Evolutionary conservation across 2,329 filamentous ascomycete genomes (phyloP), one percentile per base, ranked within the genome.

Genomic region (Purpureocillium takamizusanense): DNA sequence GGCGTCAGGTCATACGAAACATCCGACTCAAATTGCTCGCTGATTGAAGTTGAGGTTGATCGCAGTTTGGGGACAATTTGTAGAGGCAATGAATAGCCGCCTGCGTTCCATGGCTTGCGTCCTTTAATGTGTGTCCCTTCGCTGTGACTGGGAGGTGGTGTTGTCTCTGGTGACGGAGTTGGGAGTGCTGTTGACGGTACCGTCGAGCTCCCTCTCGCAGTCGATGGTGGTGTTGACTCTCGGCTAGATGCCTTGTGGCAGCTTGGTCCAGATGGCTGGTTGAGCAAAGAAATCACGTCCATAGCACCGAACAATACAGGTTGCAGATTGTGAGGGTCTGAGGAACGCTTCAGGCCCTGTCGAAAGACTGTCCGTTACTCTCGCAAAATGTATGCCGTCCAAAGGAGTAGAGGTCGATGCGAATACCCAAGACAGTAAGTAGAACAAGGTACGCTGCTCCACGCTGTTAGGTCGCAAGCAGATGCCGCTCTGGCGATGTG

Each of bases 51-150:
- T 18, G 50, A 44, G 31, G 40, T 42, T 28, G 48, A 51, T 14
- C 44, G 48, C 30, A 52, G 45, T 43, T 63, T 66, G 15, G 55
- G 54, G 34, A 68, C 62, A 38, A 62, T 43, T 11, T 61, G 57
- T 32, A 65, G 51, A 4, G 68, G 64, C 16, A 73, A 56, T 17
- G 65, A 66, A 44, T 69, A 73, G 31, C 69, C 69, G 27, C 62
- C 65, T 14, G 64, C 70, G 42, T 70, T 66, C 72, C 71, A 75
- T 37, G 70, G 70, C 30, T 59, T 71, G 39, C 69, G 64, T 23
- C 43, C 45, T 46, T 44, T 51, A 15, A 38, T 45, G 25, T 51
- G 44, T 18, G 40, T 48, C 15, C 40, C 32, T 33, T 50, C 47
- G 43, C 41, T 46, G 18, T 48, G 42, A 23, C 48, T 42, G 16